Conservation (phyloP, 2,329 filamentous ascomycete genomes). For the Cladosporium sp. region DNA sequence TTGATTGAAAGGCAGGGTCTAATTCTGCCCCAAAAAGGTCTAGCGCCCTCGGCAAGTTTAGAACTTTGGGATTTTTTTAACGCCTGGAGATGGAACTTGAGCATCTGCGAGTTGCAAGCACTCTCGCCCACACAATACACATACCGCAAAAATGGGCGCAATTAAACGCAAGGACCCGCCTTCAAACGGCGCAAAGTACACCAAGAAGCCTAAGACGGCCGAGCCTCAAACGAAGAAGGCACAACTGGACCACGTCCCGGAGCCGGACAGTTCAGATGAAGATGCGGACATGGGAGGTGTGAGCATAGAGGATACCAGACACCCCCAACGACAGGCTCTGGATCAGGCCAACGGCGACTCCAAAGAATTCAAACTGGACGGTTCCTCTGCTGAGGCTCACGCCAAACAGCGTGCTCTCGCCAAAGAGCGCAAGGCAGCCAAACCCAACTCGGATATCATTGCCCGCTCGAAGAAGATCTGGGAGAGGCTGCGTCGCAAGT, state of each 20-base stretch:
- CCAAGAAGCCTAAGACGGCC: slow-evolving; percentile 44
- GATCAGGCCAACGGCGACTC: slow-evolving; percentile 27
- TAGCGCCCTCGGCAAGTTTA: slow-evolving; percentile 1
- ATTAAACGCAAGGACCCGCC: slow-evolving; percentile 43
- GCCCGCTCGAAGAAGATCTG: slow-evolving; percentile 92
- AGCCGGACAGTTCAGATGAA: slow-evolving; percentile 30
- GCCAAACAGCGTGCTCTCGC: slow-evolving; percentile 87
- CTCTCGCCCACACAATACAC: background rate
- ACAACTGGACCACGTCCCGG: slow-evolving; percentile 20
- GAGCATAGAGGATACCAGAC: slow-evolving; percentile 13
- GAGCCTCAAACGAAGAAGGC: slow-evolving; percentile 25
- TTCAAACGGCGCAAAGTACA: slow-evolving; percentile 26
- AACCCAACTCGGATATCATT: slow-evolving; percentile 88
- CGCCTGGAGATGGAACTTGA: background rate
- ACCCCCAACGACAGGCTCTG: slow-evolving; percentile 4
- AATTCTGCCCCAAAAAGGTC: background rate
- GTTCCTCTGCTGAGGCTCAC: slow-evolving; percentile 81
- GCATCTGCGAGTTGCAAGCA: background rate
- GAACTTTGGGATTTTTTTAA: slow-evolving; percentile 9
- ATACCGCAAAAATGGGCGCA: slow-evolving; percentile 34
- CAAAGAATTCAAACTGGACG: slow-evolving; percentile 46
- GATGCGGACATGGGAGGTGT: slow-evolving; percentile 24
- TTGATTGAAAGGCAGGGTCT: background rate
- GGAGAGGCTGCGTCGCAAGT: slow-evolving; percentile 91
- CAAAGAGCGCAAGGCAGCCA: slow-evolving; percentile 85